These are phyloP conservation scores for Camelina laxa DNA, from an alignment of 345 rosid species.

Conservation along the genomic window DNA sequence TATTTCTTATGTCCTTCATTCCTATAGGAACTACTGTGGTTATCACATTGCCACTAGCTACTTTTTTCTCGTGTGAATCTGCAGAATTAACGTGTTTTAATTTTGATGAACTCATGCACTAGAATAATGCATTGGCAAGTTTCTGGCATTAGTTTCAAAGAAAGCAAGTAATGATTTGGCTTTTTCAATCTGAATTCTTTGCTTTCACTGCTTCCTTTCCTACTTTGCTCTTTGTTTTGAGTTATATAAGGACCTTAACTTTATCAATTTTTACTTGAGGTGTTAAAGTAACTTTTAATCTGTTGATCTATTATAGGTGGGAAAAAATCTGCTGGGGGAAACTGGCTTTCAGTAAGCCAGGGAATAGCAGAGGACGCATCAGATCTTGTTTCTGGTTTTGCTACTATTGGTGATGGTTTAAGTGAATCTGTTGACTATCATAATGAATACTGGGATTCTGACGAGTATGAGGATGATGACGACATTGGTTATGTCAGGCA, in stretches of 20 bases:
- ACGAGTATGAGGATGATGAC: slow-evolving; percentile 96
- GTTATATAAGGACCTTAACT: slow-evolving; percentile 17
- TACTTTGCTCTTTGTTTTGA: slow-evolving; percentile 6
- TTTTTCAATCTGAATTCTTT: slow-evolving; percentile 10
- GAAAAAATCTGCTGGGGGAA: slow-evolving; percentile 82
- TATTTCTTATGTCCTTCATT: slow-evolving; percentile 1
- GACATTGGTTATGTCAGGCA: slow-evolving; percentile 98
- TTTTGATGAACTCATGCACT: slow-evolving; percentile 19
- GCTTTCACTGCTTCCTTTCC: neutral
- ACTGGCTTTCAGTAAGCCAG: slow-evolving; percentile 97
- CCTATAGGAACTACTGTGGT: slow-evolving; percentile 1
- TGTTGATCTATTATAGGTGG: slow-evolving; percentile 56
- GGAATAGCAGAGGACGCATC: slow-evolving; percentile 97
- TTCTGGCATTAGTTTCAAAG: slow-evolving; percentile 4
- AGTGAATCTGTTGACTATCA: slow-evolving; percentile 92
- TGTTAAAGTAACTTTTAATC: slow-evolving; percentile 29
- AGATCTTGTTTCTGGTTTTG: slow-evolving; percentile 98
- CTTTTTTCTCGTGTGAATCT: neutral
- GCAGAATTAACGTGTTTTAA: neutral
- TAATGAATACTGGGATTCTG: slow-evolving; percentile 98
- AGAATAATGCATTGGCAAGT: slow-evolving; percentile 6
- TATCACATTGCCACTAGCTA: neutral
- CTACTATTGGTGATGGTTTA: slow-evolving; percentile 93
- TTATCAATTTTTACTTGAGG: slow-evolving; percentile 8
- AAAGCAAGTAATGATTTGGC: neutral